Percentiles rank a stretch among this genome's conserved stretches.
phyloP scores from a whole-genome alignment of 2,329 filamentous ascomycete species.

The Rutstroemia sp. region DNA sequence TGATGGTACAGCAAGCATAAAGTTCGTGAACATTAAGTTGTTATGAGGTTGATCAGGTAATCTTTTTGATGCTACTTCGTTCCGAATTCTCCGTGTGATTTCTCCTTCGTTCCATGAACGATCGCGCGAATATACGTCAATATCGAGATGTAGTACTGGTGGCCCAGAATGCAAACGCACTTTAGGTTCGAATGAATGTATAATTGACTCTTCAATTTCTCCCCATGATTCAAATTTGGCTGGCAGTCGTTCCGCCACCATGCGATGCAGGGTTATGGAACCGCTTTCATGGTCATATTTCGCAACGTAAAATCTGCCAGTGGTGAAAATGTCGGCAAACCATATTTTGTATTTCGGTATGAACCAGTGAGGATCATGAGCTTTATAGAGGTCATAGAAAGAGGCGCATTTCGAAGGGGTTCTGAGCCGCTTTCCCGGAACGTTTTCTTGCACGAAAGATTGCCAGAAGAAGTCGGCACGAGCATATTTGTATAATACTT shows the following conservation, averaged over 20 bases:
- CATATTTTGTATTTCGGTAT: slow-evolving; percentile 72
- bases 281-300: slow-evolving; percentile 62
- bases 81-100: not conserved
- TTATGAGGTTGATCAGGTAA: not conserved
- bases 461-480: slow-evolving; percentile 67
- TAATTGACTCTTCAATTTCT: slow-evolving; percentile 55
- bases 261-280: slow-evolving; percentile 72
- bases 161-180: slow-evolving; percentile 68
- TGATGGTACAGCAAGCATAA: not conserved
- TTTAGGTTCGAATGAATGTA: slow-evolving; percentile 64
- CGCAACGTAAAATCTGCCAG: slow-evolving; percentile 46
- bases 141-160: slow-evolving; percentile 55
- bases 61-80: not conserved
- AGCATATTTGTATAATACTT: slow-evolving; percentile 49
- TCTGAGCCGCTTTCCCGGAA: slow-evolving; percentile 48
- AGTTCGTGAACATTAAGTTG: not conserved
- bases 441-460: slow-evolving; percentile 57
- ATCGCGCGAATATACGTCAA: slow-evolving; percentile 7
- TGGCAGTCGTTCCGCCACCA: slow-evolving; percentile 57
- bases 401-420: slow-evolving; percentile 51
- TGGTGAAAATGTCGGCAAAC: slow-evolving; percentile 70
- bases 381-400: slow-evolving; percentile 65
- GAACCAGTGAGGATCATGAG: slow-evolving; percentile 80
- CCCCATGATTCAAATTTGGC: slow-evolving; percentile 56
- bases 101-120: not conserved